phyloP scores from a whole-genome alignment of 148 eudicot species.

The Fagopyrum homotropicum region DNA sequence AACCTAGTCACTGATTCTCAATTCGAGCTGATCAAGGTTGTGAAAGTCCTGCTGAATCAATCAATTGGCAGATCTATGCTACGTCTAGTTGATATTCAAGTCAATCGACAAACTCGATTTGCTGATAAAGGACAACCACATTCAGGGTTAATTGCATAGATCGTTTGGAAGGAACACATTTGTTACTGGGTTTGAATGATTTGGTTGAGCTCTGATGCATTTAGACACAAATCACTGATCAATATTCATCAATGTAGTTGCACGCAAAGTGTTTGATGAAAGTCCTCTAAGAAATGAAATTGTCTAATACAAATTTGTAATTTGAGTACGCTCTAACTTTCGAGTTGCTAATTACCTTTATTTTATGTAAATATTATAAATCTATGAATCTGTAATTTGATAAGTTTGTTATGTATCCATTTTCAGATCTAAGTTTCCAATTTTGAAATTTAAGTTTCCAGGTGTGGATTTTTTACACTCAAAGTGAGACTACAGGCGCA shows the following conservation, averaged over 20 bases:
- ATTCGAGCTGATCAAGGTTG: conserved; percentile 25
- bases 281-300: conserved; percentile 20
- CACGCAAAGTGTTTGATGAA: conserved; percentile 7
- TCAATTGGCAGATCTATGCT: conserved; percentile 26
- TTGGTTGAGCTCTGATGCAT: conserved; percentile 34
- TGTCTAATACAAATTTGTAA: too few species aligned
- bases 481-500: too few species aligned
- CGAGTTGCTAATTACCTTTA: conserved; percentile 36
- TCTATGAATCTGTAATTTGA: too few species aligned
- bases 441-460: too few species aligned
- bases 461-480: too few species aligned
- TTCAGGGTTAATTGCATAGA: conserved; percentile 29
- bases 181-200: conserved; percentile 47
- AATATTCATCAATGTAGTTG: conserved; percentile 37
- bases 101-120: conserved; percentile 35
- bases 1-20: conserved; percentile 38
- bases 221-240: conserved; percentile 40
- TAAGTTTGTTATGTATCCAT: too few species aligned
- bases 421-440: too few species aligned
- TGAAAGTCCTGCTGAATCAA: conserved; percentile 29
- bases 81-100: conserved; percentile 28
- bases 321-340: not conserved
- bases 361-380: conserved; percentile 41
- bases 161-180: conserved; percentile 31
- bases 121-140: conserved; percentile 44